Conservation (phyloP, 768 basidiomycete genomes). For the Podaxis sp. region DNA sequence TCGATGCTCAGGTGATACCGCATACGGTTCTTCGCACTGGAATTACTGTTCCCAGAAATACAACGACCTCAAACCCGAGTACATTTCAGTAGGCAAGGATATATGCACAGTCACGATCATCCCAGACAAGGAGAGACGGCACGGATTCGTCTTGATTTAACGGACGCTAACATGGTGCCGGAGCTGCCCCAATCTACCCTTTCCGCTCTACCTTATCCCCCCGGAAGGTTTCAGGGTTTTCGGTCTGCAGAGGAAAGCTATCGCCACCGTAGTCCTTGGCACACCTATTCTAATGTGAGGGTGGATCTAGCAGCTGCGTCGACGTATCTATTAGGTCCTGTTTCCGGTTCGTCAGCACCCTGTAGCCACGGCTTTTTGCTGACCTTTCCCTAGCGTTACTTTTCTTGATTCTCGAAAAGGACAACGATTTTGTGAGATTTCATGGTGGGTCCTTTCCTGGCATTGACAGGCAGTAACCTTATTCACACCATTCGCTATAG, state of each 20-base stretch:
- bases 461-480: background rate
- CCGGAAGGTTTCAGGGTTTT: background rate
- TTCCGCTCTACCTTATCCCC: background rate
- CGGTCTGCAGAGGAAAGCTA: slow-evolving; percentile 36
- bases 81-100: too few relatives aligned
- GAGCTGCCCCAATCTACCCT: background rate
- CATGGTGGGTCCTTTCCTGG: slow-evolving; percentile 55
- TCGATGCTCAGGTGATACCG: too few relatives aligned
- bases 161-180: background rate
- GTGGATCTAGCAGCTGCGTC: slow-evolving; percentile 65
- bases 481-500: slow-evolving; percentile 31
- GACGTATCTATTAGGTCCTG: slow-evolving; percentile 66
- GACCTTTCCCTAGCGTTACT: slow-evolving; percentile 40
- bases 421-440: slow-evolving; percentile 75
- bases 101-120: too few relatives aligned
- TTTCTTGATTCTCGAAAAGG: slow-evolving; percentile 71
- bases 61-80: too few relatives aligned
- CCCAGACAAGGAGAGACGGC: background rate
- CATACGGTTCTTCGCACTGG: too few relatives aligned
- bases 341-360: slow-evolving; percentile 55
- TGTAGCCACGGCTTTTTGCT: background rate
- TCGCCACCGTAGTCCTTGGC: slow-evolving; percentile 57
- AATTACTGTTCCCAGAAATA: too few relatives aligned
- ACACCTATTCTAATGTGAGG: slow-evolving; percentile 64
- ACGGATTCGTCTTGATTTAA: background rate